Evolutionary conservation across 148 eudicot species (phyloP).

Genomic region (Silene conica): DNA sequence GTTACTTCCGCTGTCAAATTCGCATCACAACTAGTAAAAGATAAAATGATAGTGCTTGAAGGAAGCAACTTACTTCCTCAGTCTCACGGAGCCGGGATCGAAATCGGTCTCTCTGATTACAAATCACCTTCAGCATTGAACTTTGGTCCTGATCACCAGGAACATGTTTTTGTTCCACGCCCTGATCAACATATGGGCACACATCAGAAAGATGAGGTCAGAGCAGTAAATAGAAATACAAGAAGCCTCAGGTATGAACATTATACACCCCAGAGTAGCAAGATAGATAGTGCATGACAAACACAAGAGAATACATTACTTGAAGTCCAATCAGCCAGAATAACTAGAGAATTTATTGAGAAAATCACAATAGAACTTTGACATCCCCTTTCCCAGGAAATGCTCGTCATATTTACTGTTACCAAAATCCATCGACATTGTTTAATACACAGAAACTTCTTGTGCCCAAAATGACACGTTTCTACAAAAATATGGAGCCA

Average conservation of each 20-base stretch:
- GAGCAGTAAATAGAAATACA: conserved; percentile 2
- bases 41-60: not conserved
- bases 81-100: conserved; percentile 86
- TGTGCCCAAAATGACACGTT: not conserved
- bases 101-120: conserved; percentile 96
- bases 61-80: conserved; percentile 65
- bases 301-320: conserved; percentile 1
- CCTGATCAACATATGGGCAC: conserved; percentile 39
- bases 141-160: conserved; percentile 82
- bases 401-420: not conserved
- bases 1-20: too few species aligned
- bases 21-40: not conserved
- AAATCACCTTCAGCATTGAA: conserved; percentile 98
- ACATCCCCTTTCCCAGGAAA: not conserved
- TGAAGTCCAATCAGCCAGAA: too few species aligned
- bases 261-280: not conserved
- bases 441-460: not conserved
- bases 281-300: not conserved
- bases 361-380: not conserved
- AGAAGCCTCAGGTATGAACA: not conserved
- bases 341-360: not conserved
- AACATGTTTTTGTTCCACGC: conserved; percentile 67
- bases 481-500: too few species aligned
- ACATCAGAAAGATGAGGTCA: conserved; percentile 1
- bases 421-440: not conserved